These are phyloP conservation scores for Leccinum pallidistipes DNA, from an alignment of 1,284 basidiomycete genomes.

Conservation along the genomic window DNA sequence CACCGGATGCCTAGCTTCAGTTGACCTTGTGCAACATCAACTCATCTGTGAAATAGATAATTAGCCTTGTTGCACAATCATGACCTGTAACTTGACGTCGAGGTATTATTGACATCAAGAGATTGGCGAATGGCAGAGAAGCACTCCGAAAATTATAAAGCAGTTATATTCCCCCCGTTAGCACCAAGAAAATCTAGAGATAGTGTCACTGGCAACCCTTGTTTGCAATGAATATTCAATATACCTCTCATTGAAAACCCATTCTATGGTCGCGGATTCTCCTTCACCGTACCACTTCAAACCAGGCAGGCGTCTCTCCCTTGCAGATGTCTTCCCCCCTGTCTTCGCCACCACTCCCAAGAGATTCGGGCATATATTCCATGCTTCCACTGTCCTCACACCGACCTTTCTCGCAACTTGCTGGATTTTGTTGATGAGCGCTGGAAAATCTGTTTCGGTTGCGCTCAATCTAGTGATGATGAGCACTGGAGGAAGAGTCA, in stretches of 20 bases:
- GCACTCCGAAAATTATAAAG: neutral
- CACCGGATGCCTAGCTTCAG: neutral
- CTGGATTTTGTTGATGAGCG: constrained; percentile 41
- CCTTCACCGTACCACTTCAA: constrained; percentile 58
- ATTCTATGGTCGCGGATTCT: constrained; percentile 40
- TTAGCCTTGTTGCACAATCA: neutral
- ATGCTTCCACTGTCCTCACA: constrained; percentile 52
- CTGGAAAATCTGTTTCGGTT: constrained; percentile 36
- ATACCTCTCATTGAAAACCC: constrained; percentile 59
- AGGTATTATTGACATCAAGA: neutral
- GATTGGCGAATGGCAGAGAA: neutral
- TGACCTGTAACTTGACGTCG: neutral
- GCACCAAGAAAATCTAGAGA: constrained; percentile 27
- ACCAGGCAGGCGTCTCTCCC: constrained; percentile 51
- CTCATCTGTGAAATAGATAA: neutral
- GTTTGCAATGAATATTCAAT: constrained; percentile 8
- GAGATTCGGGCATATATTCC: constrained; percentile 46
- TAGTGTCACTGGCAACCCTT: neutral
- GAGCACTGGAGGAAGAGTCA: constrained; percentile 37
- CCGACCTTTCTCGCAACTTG: constrained; percentile 39
- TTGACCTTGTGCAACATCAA: neutral
- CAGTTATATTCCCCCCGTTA: neutral
- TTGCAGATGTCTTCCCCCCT: constrained; percentile 41
- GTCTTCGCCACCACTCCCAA: constrained; percentile 31
- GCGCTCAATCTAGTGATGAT: constrained; percentile 44